Base-by-base conservation (phyloP, 1,139 yeast genomes). In the Eremothecium gossypii region DNA sequence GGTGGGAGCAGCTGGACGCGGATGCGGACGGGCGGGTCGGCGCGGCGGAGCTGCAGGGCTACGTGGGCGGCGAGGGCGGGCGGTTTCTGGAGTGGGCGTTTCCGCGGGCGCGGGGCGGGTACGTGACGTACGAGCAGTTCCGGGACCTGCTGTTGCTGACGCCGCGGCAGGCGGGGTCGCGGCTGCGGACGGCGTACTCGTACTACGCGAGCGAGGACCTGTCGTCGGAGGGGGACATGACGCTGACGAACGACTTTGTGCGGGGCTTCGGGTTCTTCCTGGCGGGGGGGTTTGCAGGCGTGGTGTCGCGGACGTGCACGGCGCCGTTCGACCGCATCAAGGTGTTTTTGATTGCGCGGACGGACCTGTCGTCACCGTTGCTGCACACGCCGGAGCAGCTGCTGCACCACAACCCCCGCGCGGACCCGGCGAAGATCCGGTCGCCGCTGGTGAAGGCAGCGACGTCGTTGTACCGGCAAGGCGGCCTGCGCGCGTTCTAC, bases 301-400 rank as follows among this genome's bases (percentile, higher is more conserved):
- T 91, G 5, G 83, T 91, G 4, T 86, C 96, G n/a, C 77, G 98
- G 65, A 87, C 97, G 0, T 83, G 94, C 55, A 91, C 98, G 0
- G 98, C 98, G 0, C 98, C 98, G 9, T 85, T 91, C 54, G 98
- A 91, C 62, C 74, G 98, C 61, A 76, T 91, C 23, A 91, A 91
- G 59, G 97, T 91, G 13, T 91, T 85, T 54, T 68, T 91, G 44
- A 91, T 91, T 57, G 97, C 98, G 1, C 76, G 95, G 60, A 81
- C 96, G 0, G 95, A 87, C 52, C 66, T 83, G 40, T 70, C 83
- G 0, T 79, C 87, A 2, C 81, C 85, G 0, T 67, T 81, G 4
- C 63, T 82, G 40, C 79, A 76, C 48, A 76, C 83, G 7, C 78
- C 71, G 53, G 63, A 65, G 41, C 69, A 69, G 42, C 38, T 58